phyloP scores from a whole-genome alignment of 352 stramenopile genomes.

The Blastocystis sp. region DNA sequence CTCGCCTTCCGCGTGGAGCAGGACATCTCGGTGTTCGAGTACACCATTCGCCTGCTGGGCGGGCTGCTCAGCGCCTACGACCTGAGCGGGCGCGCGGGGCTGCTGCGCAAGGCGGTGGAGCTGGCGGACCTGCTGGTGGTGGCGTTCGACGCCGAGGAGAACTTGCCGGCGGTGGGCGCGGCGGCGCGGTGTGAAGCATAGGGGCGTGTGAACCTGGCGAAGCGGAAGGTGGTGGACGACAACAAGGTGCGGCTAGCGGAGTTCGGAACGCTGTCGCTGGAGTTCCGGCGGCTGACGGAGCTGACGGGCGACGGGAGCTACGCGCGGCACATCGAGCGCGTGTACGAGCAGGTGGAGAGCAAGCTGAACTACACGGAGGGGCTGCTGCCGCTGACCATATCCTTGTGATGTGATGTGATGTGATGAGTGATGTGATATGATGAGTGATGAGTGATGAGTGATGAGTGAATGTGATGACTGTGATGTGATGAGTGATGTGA shows the following conservation, averaged over 20 bases:
- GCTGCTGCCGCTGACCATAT: conserved; percentile 56
- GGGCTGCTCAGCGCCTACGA: conserved; percentile 89
- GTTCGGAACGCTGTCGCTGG: conserved; percentile 80
- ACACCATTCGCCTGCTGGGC: conserved; percentile 91
- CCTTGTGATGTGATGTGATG: background rate
- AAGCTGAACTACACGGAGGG: conserved; percentile 29
- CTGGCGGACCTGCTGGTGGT: conserved; percentile 30
- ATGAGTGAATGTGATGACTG: no score
- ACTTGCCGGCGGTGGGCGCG: background rate
- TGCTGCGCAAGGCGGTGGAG: conserved; percentile 55
- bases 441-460: no score
- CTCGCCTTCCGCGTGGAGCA: conserved; percentile 79
- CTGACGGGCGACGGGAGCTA: conserved; percentile 80
- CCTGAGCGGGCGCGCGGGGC: conserved; percentile 75
- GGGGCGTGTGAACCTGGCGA: background rate
- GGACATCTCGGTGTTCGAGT: conserved; percentile 92
- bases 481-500: no score
- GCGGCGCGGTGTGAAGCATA: background rate
- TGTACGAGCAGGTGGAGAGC: conserved; percentile 72
- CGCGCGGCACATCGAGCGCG: conserved; percentile 69
- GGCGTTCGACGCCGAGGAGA: background rate
- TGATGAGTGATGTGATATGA: no score
- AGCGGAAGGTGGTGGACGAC: background rate
- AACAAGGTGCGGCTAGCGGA: conserved; percentile 75
- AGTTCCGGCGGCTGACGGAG: conserved; percentile 79